Conservation (phyloP, 805 yeast genomes). For the Saturnispora hagleri region DNA sequence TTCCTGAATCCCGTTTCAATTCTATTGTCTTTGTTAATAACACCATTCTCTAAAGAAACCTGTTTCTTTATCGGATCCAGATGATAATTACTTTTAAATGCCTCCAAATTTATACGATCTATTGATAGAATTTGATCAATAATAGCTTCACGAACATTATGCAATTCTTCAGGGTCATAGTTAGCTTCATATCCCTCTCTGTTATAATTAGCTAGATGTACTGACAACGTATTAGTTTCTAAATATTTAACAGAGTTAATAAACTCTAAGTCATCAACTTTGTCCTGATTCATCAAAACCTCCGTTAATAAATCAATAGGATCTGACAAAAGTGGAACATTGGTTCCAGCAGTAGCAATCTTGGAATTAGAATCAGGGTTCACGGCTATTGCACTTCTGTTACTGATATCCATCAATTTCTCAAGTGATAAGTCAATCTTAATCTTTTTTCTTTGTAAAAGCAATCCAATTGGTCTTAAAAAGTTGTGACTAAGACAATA, state of each 20-base stretch:
- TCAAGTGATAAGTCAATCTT: background rate
- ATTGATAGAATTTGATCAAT: constrained; percentile 12
- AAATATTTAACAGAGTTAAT: constrained; percentile 14
- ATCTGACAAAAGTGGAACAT: constrained; percentile 15
- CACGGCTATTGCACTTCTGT: constrained; percentile 7
- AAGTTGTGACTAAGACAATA: constrained; percentile 7
- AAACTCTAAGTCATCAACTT: constrained; percentile 14
- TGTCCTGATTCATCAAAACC: constrained; percentile 14
- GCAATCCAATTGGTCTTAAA: constrained; percentile 4
- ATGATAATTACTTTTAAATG: constrained; percentile 9
- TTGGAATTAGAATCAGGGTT: background rate
- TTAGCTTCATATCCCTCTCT: constrained; percentile 16
- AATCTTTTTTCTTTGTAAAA: constrained; percentile 1
- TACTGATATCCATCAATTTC: constrained; percentile 6
- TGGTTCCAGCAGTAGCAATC: background rate
- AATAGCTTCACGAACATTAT: constrained; percentile 8
- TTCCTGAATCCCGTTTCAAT: constrained; percentile 18
- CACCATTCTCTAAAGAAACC: constrained; percentile 1
- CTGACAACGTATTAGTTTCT: constrained; percentile 12
- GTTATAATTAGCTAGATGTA: constrained; percentile 17
- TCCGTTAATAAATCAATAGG: constrained; percentile 17
- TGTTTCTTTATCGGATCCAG: constrained; percentile 1
- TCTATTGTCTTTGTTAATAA: constrained; percentile 5
- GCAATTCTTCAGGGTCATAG: constrained; percentile 2
- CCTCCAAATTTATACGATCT: constrained; percentile 15